Evolutionary conservation across 306 rosid species (phyloP).

Genomic region (Glycine tomentella): DNA sequence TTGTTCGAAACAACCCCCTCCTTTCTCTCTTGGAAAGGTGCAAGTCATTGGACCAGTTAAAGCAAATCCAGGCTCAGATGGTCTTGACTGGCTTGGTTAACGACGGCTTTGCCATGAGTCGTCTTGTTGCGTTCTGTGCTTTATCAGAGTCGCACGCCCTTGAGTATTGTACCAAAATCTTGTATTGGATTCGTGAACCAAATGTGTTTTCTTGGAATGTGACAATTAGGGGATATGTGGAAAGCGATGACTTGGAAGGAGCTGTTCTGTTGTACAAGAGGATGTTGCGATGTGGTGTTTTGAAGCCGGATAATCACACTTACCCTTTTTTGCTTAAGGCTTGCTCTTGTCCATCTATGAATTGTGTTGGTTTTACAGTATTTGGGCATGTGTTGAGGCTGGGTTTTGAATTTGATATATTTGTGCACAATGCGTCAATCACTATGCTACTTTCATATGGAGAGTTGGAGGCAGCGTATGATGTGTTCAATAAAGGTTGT

Average conservation of each 20-base stretch:
- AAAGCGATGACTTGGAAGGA: constrained; percentile 58
- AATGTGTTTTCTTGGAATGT: constrained; percentile 82
- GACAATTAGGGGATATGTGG: constrained; percentile 68
- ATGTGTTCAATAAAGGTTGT: constrained; percentile 65
- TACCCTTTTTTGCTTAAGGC: constrained; percentile 71
- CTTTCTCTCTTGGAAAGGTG: constrained; percentile 71
- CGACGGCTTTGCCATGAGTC: constrained; percentile 67
- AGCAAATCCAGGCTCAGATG: constrained; percentile 83
- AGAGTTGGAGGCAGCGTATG: constrained; percentile 56
- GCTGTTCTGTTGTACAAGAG: constrained; percentile 61
- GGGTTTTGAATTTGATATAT: constrained; percentile 67
- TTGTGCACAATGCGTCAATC: constrained; percentile 74
- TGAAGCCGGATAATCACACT: constrained; percentile 74
- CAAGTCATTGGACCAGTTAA: constrained; percentile 65
- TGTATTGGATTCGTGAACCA: constrained; percentile 47
- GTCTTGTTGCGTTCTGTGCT: constrained; percentile 81
- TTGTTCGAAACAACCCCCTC: constrained; percentile 60
- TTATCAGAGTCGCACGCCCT: constrained; percentile 62
- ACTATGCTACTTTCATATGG: constrained; percentile 68
- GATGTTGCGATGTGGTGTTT: constrained; percentile 59
- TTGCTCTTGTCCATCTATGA: constrained; percentile 60
- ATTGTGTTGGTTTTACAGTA: constrained; percentile 57
- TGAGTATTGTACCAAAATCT: constrained; percentile 61
- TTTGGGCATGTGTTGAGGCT: constrained; percentile 70
- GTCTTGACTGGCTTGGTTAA: constrained; percentile 58